Percentiles rank a stretch among this genome's conserved stretches.
phyloP scores from a whole-genome alignment of 192 early-diverging fungal genomes.

The Coemansia sp. region DNA sequence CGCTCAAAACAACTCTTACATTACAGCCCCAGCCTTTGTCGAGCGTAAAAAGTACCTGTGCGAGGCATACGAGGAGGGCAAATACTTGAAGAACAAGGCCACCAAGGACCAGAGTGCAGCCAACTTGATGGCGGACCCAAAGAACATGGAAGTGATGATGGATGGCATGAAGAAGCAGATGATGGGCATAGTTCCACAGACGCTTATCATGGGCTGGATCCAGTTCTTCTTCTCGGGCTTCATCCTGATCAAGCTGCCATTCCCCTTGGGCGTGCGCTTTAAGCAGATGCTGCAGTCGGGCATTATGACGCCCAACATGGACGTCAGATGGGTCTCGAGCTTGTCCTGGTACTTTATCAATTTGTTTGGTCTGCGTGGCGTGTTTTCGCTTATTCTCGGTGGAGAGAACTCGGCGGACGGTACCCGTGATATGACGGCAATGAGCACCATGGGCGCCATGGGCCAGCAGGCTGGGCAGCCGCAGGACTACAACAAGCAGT shows the following conservation, averaged over 20 bases:
- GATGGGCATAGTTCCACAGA: conserved; percentile 97
- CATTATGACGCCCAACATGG: conserved; percentile 94
- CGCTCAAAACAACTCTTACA: conserved; percentile 63
- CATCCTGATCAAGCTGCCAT: conserved; percentile 93
- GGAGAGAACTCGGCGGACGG: conserved; percentile 86
- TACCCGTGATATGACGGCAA: conserved; percentile 87
- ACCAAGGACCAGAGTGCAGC: conserved; percentile 55
- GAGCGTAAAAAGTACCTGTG: conserved; percentile 70
- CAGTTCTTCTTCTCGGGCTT: conserved; percentile 99
- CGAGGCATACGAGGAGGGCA: conserved; percentile 76
- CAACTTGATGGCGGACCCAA: conserved; percentile 93
- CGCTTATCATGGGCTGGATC: conserved; percentile 98
- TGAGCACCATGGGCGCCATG: conserved; percentile 80
- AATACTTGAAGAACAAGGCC: conserved; percentile 83
- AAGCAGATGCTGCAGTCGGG: conserved; percentile 98
- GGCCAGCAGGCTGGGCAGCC: conserved; percentile 74
- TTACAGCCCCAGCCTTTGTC: conserved; percentile 72
- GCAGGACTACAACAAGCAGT: conserved; percentile 83
- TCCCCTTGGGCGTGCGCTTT: conserved; percentile 94
- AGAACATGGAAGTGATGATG: conserved; percentile 95
- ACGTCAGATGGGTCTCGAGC: conserved; percentile 96
- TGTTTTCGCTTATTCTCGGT: conserved; percentile 90
- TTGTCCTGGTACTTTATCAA: conserved; percentile 99
- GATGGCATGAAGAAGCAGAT: conserved; percentile 98
- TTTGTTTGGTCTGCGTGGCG: conserved; percentile 89